Evolutionary conservation across 495 filamentous ascomycete species (phyloP).

Genomic region (Alectoria sarmentosa): DNA sequence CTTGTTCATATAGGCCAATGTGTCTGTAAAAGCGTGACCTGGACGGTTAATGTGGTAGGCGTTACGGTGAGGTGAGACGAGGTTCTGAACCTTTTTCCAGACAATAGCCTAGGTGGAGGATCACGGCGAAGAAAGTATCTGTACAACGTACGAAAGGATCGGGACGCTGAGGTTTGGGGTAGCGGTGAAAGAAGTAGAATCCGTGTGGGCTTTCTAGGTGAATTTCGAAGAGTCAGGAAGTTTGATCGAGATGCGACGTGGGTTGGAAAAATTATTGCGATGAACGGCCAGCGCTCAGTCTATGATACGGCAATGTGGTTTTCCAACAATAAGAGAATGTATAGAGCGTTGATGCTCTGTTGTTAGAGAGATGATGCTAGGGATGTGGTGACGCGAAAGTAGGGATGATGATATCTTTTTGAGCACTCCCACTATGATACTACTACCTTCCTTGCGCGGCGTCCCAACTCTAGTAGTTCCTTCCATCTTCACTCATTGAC

Average conservation of each 20-base stretch:
- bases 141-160: not conserved
- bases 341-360: conserved; percentile 7
- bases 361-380: not conserved
- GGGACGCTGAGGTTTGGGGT: not conserved
- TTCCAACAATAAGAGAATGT: conserved; percentile 1
- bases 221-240: not conserved
- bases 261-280: not conserved
- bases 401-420: not conserved
- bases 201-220: not conserved
- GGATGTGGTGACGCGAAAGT: not conserved
- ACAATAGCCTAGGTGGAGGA: not conserved
- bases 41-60: not conserved
- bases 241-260: not conserved
- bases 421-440: not conserved
- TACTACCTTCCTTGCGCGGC: not conserved
- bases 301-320: not conserved
- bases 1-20: not conserved
- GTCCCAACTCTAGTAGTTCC: not conserved
- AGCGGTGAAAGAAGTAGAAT: not conserved
- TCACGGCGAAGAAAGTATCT: not conserved
- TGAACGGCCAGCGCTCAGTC: conserved; percentile 14
- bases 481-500: not conserved
- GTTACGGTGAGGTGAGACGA: conserved; percentile 2
- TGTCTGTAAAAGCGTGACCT: not conserved
- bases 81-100: not conserved